These are phyloP conservation scores for Fusarium torulosum DNA, from an alignment of 2,329 filamentous ascomycete genomes.

Conservation along the genomic window DNA sequence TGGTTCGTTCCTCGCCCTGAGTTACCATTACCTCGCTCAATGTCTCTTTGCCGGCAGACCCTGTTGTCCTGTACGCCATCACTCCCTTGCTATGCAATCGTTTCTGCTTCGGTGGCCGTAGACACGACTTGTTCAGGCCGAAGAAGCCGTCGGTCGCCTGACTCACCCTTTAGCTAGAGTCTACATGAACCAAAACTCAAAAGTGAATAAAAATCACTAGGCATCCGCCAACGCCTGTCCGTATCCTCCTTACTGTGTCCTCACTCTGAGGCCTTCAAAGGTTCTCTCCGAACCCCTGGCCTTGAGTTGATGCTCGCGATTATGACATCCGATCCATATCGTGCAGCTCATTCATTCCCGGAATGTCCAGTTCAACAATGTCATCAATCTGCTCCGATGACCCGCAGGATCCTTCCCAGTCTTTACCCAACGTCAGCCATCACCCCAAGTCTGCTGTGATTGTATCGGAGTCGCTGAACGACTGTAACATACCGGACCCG, in stretches of 20 bases:
- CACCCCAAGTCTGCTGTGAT: conserved; percentile 45
- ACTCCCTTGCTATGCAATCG: conserved; percentile 48
- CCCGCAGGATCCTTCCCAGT: conserved; percentile 67
- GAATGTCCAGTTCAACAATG: conserved; percentile 60
- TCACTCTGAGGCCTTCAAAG: not conserved
- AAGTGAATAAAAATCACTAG: conserved; percentile 14
- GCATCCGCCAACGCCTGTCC: conserved; percentile 10
- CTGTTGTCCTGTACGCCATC: conserved; percentile 42
- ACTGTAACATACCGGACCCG: conserved; percentile 66
- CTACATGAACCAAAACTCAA: conserved; percentile 25
- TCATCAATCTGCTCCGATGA: conserved; percentile 69
- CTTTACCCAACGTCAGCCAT: conserved; percentile 53
- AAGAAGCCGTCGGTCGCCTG: conserved; percentile 5
- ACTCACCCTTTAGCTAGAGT: conserved; percentile 24
- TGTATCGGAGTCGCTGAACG: conserved; percentile 46
- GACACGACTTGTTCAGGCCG: not conserved
- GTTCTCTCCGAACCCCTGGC: not conserved
- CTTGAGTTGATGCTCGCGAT: not conserved
- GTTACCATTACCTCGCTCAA: conserved; percentile 7
- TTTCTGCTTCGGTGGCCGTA: conserved; percentile 11
- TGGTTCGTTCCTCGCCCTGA: not conserved
- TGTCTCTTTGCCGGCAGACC: not conserved
- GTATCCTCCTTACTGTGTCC: conserved; percentile 8
- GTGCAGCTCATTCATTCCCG: conserved; percentile 57
- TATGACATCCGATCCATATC: conserved; percentile 49